A percentile compares a stretch with the other conserved stretches of the same genome.
phyloP scores from a whole-genome alignment of 257 asterid genomes.

The Echites panduratus region DNA sequence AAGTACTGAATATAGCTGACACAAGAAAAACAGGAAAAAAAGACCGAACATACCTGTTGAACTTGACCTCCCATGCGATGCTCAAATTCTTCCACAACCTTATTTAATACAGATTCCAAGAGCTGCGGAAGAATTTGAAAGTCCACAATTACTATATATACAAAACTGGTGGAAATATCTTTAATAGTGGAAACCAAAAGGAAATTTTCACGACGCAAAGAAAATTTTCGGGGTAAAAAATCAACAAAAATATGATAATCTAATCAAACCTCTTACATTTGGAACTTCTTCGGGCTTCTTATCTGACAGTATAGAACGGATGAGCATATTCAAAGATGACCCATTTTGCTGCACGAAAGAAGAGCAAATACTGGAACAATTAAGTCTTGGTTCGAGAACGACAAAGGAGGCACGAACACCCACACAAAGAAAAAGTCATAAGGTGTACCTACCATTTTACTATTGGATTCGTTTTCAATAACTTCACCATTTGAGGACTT shows the following conservation, averaged over 20 bases:
- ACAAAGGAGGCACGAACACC: slow-evolving; percentile 4
- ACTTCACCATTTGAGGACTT: slow-evolving; percentile 35
- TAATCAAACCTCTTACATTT: slow-evolving; percentile 39
- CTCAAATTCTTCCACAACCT: slow-evolving; percentile 87
- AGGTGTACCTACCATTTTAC: slow-evolving; percentile 41
- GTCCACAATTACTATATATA: slow-evolving; percentile 14
- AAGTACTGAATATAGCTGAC: neutral
- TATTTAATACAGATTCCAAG: slow-evolving; percentile 76
- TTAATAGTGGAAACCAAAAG: neutral
- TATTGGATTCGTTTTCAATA: slow-evolving; percentile 38
- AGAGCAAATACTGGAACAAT: slow-evolving; percentile 2
- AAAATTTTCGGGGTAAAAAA: neutral
- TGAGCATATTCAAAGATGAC: slow-evolving; percentile 73
- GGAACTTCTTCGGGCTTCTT: slow-evolving; percentile 96
- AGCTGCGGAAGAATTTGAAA: slow-evolving; percentile 43
- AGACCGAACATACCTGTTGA: slow-evolving; percentile 42
- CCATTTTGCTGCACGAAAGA: slow-evolving; percentile 44
- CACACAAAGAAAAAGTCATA: neutral
- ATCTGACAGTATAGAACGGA: slow-evolving; percentile 64
- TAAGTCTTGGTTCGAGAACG: neutral
- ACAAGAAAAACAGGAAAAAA: neutral
- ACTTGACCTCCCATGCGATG: slow-evolving; percentile 55
- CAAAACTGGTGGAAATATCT: neutral
- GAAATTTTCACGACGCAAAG: slow-evolving; percentile 1
- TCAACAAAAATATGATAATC: neutral